Base-by-base conservation (phyloP, 805 yeast genomes). In the Pichia membranifaciens region DNA sequence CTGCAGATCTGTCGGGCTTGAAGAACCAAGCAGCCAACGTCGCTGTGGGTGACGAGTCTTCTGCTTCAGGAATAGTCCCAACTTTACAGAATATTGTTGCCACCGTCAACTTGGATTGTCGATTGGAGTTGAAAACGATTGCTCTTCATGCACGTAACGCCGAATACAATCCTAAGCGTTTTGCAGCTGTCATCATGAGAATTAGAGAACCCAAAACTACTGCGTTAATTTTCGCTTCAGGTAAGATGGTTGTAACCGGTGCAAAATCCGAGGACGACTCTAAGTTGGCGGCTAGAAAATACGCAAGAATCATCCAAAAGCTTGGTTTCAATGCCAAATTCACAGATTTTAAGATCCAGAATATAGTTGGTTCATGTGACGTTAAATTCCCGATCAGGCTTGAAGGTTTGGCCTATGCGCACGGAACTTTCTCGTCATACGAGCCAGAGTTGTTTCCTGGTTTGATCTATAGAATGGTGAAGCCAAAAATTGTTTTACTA, bases 231-330 rank as follows among this genome's bases (percentile, higher is more conserved):
- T 93, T 93, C 67, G 99, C 99, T 1, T 89, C 97, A 2, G 99
- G 99, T 61, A 93, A 93, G 68, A 93, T 93, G 99, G 99, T 93
- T 57, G 99, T 93, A 15, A 93, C 98, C 28, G 99, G 99, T 78
- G 99, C 99, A 21, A 93, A 93, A 68, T 85, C 96, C 33, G 99
- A 93, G 67, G 98, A 93, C 64, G 98, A 93, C 65, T 88, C 97
- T n/a, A 93, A 93, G 67, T 76, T 93, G 55, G 99, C 99, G 1
- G 88, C 96, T 18, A 81, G 99, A 71, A 93, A 93, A 66, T 93
- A 93, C 60, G 99, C 99, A 1, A 82, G 99, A 73, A 93, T 93
- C 62, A 93, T 93, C 56, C 99, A 93, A 67, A 93, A 93, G 67
- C 83, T 93, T 57, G 99, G 99, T 2, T 93, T 93, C 72, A 87